Evolutionary conservation across 2,329 filamentous ascomycete species (phyloP), one percentile per base, ranked within the genome.

Genomic region (Trichoderma atroviride): DNA sequence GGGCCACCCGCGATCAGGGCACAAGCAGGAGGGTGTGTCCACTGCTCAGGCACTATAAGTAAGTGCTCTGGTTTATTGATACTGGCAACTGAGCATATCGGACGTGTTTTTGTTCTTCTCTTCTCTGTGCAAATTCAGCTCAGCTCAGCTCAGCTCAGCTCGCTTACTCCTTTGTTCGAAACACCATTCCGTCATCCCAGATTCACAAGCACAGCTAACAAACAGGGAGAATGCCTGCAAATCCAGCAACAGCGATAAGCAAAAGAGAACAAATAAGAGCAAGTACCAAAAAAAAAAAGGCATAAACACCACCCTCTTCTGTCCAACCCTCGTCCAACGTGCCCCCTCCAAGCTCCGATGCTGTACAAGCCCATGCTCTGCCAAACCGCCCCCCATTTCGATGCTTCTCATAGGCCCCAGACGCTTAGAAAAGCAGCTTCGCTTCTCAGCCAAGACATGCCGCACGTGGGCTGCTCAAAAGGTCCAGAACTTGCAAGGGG

Each of bases 371-470:
- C 13, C 13, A 24, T 64, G n/a, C 35, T 52, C 27, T 35, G 29
- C 52, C 53, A 22, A 22, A 22, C 61, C 33, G 43, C 29, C 24
- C 24, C 22, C 37, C 37, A 19, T 43, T 29, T 37, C 14, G 27
- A 33, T 53, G 43, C 58, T 24, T 37, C 61, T 63, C 61, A 63
- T 63, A 63, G 59, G 59, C n/a, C 43, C 59, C 14, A 47, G 19
- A 11, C 43, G 47, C 31, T 53, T 47, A 7, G 19, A 63, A 33
- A 63, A 33, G 10, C 22, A 13, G 37, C 60, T 43, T 63, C 69
- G 67, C 66, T 64, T 61, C 67, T 60, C 60, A 72, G 72, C 72
- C 72, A 73, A 69, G 67, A 68, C 71, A 62, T 72, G 31, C 63
- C 24, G 70, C 72, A 73, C 72, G 72, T 73, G 72, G 72, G 69